Base-by-base conservation (phyloP, 148 eudicot genomes). In the Nyssa sinensis region DNA sequence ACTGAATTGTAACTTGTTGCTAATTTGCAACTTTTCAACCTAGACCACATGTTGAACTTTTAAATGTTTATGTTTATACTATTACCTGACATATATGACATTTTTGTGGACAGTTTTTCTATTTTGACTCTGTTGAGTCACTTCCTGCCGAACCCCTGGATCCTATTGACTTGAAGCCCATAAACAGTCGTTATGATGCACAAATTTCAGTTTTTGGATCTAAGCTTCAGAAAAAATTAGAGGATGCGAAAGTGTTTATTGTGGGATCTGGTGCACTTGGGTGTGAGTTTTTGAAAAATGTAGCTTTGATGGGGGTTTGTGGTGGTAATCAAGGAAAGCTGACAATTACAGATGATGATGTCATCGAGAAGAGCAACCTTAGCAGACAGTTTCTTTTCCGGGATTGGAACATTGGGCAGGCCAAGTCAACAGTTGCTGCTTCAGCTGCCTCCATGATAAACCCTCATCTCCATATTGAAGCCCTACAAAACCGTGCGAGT, bases 221-320 rank as follows among this genome's bases (percentile, higher is more conserved):
- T 64, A 90, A 88, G 72, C 87, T 90, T 34, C 95, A 90, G 81
- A 86, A 80, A 72, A 88, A 90, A 72, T 82, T 90, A 29, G 90
- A 88, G 82, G 84, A 83, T 73, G 87, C 90, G 1, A 86, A 83
- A 82, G 82, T 83, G 35, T 90, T 84, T 64, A 81, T 90, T 16
- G 92, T 90, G 67, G 95, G 95, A 30, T 85, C 95, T 78, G 95
- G 95, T 73, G 95, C 95, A 66, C 65, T 90, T 67, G 95, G 95
- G 23, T 90, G 92, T 62, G 92, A 90, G 75, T 90, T 88, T 68
- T 79, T 90, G 74, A 90, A 90, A 78, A 88, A 90, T 67, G 64
- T 90, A 71, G 95, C 95, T 49, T 73, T 90, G 74, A 90, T 90
- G 95, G 95, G 95, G 58, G 86, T 90, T 23, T 81, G 83, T 70